Conservation (phyloP, 768 basidiomycete genomes). For the Lyophyllum decastes region DNA sequence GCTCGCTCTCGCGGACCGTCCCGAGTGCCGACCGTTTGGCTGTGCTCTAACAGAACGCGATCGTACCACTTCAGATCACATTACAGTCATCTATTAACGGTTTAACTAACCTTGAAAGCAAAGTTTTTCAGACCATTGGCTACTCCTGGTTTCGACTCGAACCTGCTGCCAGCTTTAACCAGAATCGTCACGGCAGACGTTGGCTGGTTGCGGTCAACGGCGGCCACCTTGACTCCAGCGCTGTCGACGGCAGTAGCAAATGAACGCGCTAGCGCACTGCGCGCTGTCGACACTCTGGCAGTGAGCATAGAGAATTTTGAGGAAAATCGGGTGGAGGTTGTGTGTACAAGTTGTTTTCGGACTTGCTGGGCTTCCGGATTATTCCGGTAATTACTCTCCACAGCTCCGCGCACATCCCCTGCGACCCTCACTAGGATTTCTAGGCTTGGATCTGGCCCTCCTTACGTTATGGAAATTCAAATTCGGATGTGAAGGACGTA, state of each 20-base stretch:
- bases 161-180: constrained; percentile 91
- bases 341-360: constrained; percentile 20
- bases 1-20: constrained; percentile 88
- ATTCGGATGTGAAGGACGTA: too few species aligned
- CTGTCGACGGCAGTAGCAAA: constrained; percentile 85
- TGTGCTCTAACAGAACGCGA: constrained; percentile 62
- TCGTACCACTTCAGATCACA: not conserved
- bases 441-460: too few species aligned
- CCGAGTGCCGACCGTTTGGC: constrained; percentile 84
- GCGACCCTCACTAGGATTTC: too few species aligned
- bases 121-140: constrained; percentile 97
- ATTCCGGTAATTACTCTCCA: constrained; percentile 14
- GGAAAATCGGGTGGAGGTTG: constrained; percentile 26
- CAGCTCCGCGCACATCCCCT: not conserved
- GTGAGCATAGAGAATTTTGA: constrained; percentile 51
- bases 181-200: constrained; percentile 87
- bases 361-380: constrained; percentile 22
- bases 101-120: constrained; percentile 84
- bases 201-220: constrained; percentile 80
- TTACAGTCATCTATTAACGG: not conserved
- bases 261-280: constrained; percentile 57
- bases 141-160: constrained; percentile 85
- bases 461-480: too few species aligned
- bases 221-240: constrained; percentile 83
- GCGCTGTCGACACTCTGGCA: constrained; percentile 59